Evolutionary conservation across 345 rosid species (phyloP).

Genomic region (Brassica incana): DNA sequence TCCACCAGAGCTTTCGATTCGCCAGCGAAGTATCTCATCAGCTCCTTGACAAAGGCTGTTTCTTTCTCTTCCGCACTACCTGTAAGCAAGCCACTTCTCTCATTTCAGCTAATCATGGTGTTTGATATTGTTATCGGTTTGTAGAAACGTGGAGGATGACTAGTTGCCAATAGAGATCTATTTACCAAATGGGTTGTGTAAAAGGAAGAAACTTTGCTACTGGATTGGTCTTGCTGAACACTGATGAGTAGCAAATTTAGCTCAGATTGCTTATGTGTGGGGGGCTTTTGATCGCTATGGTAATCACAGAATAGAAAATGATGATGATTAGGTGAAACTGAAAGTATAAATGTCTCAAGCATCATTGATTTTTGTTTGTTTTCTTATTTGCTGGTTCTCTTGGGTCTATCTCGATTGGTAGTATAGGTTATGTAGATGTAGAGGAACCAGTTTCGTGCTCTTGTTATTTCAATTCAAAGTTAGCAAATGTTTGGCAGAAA

Average conservation of each 20-base stretch:
- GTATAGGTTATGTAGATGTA: neutral
- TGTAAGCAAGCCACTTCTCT: constrained; percentile 17
- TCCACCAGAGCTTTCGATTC: constrained; percentile 21
- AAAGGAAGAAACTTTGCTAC: neutral
- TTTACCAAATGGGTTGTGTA: neutral
- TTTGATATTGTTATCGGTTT: neutral
- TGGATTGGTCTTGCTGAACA: neutral
- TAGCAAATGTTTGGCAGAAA: constrained; percentile 26
- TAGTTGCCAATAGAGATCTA: constrained; percentile 2
- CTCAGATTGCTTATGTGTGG: neutral
- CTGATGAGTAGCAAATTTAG: neutral
- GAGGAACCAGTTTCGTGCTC: neutral
- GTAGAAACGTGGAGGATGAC: constrained; percentile 4
- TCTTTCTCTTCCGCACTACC: constrained; percentile 17
- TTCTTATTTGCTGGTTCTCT: neutral
- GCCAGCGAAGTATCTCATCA: neutral
- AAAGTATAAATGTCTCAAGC: neutral
- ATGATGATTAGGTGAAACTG: neutral
- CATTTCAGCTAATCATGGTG: neutral
- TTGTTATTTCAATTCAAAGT: neutral
- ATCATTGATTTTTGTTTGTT: neutral
- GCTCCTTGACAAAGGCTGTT: constrained; percentile 21
- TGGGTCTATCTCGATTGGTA: neutral
- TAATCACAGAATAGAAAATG: neutral
- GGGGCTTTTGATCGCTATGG: neutral